Base-by-base conservation (phyloP, 73 alveolate species). In the Blepharisma japonicum region DNA sequence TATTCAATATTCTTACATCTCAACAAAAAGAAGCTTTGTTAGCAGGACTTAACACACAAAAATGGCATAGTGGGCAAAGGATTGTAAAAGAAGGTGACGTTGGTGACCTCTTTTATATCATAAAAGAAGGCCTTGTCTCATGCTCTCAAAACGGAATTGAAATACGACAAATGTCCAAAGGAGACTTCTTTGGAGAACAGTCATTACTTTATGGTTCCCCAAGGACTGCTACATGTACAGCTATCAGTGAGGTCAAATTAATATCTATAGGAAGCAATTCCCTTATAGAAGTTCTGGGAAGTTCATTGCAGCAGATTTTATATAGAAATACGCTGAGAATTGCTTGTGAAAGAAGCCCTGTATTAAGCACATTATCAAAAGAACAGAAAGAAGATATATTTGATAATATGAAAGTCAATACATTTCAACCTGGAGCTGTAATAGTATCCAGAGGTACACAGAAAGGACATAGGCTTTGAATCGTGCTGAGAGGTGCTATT, bases 21-120 rank as follows among this genome's bases (percentile, higher is more conserved):
- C 14, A 14, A 4, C 66, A 70, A 25, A 70, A 70, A 70, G 80
- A 70, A 45, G 56, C 80, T n/a, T n/a, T 70, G 5, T 21, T 47
- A 9, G 80, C 55, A 11, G 23, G 20, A 14, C 61, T 25, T 23
- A n/a, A 14, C 9, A 70, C 77, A 11, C 66, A 70, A 70, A 70
- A 85, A 71, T 56, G 77, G n/a, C 55, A 25, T 6, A 84, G 77
- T 56, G 91, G 86, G 25, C 68, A 89, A 49, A 68, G 71, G 78
- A 88, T 91, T 32, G 82, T 91, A 18, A 89, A 90, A 61, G 90
- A 91, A 83, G 96, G 94, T 71, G 96, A 91, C 67, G 86, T 85
- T 82, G 96, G 95, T 18, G 89, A 88, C 72, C 79, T 87, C n/a
- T 89, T 89, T 86, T 91, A 72, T 70, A 81, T 91, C 45, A 77